Evolutionary conservation across 352 stramenopile species (phyloP).

Genomic region (Thalassiosira livingstoniorum): DNA sequence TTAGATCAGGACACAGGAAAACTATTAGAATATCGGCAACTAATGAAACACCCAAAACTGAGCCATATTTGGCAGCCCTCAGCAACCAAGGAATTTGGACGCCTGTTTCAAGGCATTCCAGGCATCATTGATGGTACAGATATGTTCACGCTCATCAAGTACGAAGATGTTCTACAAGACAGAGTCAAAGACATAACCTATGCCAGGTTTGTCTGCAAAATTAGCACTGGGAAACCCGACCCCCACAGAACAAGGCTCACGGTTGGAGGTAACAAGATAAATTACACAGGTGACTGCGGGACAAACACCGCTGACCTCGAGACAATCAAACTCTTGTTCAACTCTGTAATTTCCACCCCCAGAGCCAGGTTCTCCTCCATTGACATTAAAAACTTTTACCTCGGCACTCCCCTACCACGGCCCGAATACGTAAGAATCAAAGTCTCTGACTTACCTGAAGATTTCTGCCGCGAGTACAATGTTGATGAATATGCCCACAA

Average conservation of each 20-base stretch:
- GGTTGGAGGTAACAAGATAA: constrained; percentile 29
- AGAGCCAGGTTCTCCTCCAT: constrained; percentile 1
- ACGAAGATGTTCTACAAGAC: background rate
- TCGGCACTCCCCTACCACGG: background rate
- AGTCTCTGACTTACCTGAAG: background rate
- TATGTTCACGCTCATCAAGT: constrained; percentile 7
- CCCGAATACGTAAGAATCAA: background rate
- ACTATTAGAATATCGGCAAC: background rate
- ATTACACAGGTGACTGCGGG: constrained; percentile 16
- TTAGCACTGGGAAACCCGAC: background rate
- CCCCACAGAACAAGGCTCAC: constrained; percentile 15
- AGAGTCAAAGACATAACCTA: background rate
- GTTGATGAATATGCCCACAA: background rate
- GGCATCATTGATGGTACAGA: constrained; percentile 4
- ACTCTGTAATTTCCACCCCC: background rate
- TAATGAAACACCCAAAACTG: constrained; percentile 12
- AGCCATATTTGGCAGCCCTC: constrained; percentile 4
- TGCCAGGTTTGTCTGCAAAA: too few species aligned
- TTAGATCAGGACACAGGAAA: too few species aligned
- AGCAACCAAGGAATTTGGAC: constrained; percentile 3
- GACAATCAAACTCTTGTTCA: background rate
- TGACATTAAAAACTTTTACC: too few species aligned
- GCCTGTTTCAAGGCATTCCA: constrained; percentile 13
- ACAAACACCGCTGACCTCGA: constrained; percentile 1
- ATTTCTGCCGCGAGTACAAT: constrained; percentile 1